Base-by-base conservation (phyloP, 2,329 filamentous ascomycete genomes). In the Venturia asperata region DNA sequence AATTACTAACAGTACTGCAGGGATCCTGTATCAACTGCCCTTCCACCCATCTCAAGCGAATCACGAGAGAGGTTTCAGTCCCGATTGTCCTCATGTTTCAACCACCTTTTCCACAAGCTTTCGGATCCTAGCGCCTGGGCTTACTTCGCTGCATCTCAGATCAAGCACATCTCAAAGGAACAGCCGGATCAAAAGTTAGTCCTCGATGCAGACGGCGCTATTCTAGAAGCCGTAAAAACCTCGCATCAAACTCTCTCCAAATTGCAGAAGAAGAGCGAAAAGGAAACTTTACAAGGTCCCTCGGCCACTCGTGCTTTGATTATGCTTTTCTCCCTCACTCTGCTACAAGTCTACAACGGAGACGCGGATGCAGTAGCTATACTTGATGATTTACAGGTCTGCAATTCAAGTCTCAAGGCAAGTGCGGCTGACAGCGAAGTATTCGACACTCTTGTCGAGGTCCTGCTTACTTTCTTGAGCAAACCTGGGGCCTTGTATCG, bases 261-360 rank as follows among this genome's bases (percentile, higher is more conserved):
- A 13, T 63, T 73, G 0, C 64, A 68, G 63, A 64, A 68, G 34
- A 42, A 64, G 10, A 67, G 63, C n/a, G 69, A 77, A 67, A 67
- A 67, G 21, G 64, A 68, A 1, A 68, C 68, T 67, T 72, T 72
- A 19, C 74, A 70, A 64, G 72, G 66, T 68, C 78, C 73, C 71
- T 80, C 74, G 66, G 76, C 75, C 67, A 79, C 79, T 19, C 85
- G 86, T 67, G 89, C 90, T 0, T 83, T 97, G 66, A 87, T 88
- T 24, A 81, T 97, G 43, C 82, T 97, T 1, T 91, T 96, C 73
- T 87, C 91, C 0, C 83, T 97, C 63, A 89, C 91, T 0, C 84
- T 97, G 17, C 81, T 97, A 65, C 91, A 97, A 74, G 82, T 96
- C 10, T 96, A 96, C 77, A 92, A 93, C 71, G 90, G 91, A 30